Percentiles rank a stretch among this genome's conserved stretches.
These are phyloP conservation scores for Cyberlindnera lachancei DNA, from an alignment of 805 yeast species.

Conservation along the genomic window DNA sequence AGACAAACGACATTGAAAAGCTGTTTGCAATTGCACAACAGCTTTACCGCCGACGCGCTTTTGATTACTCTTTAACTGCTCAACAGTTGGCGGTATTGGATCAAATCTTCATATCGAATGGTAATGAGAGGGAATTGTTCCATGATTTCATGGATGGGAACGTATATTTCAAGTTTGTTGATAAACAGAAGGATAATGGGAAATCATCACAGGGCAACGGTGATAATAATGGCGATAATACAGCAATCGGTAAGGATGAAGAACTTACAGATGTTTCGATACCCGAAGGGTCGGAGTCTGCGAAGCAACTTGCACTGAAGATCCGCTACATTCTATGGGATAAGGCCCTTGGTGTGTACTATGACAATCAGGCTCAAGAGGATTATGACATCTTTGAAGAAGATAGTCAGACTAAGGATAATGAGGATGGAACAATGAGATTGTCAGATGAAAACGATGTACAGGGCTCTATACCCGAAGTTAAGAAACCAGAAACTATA, in stretches of 20 bases:
- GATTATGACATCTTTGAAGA: conserved; percentile 17
- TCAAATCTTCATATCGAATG: conserved; percentile 32
- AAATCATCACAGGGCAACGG: background rate
- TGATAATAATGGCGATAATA: conserved; percentile 5
- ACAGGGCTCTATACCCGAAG: background rate
- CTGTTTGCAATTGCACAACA: conserved; percentile 18
- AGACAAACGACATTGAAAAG: conserved; percentile 20
- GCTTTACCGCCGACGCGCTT: conserved; percentile 28
- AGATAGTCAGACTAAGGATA: too few species aligned
- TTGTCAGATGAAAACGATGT: background rate
- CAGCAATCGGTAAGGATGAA: conserved; percentile 31
- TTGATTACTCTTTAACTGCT: conserved; percentile 44
- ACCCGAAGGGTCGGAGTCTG: conserved; percentile 34
- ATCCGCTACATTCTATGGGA: conserved; percentile 67
- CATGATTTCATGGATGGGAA: conserved; percentile 33
- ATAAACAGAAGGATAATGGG: conserved; percentile 1
- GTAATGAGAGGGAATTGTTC: conserved; percentile 29
- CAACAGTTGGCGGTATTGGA: conserved; percentile 47
- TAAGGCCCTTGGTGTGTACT: conserved; percentile 49
- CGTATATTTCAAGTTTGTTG: conserved; percentile 20
- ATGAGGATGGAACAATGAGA: too few species aligned
- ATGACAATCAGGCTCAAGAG: conserved; percentile 12
- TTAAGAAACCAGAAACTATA: conserved; percentile 1
- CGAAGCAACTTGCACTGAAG: conserved; percentile 54
- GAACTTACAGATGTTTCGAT: conserved; percentile 32